Conservation (phyloP, 805 yeast genomes). For the Metschnikowia koreensis region DNA sequence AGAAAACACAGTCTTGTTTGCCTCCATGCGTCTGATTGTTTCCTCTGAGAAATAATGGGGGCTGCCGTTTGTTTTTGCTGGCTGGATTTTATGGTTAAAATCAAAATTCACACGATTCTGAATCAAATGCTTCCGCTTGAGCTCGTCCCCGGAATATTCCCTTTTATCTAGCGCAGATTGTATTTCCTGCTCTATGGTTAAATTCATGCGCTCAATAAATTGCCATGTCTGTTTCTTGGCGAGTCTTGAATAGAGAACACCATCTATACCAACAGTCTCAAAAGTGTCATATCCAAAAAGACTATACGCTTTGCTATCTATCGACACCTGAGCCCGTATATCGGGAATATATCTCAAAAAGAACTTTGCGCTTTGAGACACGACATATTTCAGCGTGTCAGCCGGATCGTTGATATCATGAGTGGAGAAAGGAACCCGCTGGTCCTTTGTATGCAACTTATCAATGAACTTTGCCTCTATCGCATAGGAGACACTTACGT, state of each 20-base stretch:
- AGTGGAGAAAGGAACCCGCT: constrained; percentile 28
- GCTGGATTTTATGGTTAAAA: constrained; percentile 5
- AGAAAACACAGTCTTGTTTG: constrained; percentile 12
- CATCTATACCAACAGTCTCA: constrained; percentile 35
- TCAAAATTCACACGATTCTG: neutral
- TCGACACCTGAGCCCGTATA: constrained; percentile 27
- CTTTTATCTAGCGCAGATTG: constrained; percentile 27
- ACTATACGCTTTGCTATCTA: constrained; percentile 25
- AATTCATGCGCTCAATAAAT: constrained; percentile 25
- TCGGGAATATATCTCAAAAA: constrained; percentile 41
- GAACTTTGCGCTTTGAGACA: constrained; percentile 36
- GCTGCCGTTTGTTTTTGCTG: neutral
- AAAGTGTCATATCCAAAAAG: constrained; percentile 27
- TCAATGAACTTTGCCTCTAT: constrained; percentile 58
- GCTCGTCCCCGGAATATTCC: constrained; percentile 27
- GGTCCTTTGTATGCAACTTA: constrained; percentile 31
- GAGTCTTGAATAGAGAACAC: constrained; percentile 28
- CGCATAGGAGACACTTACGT: constrained; percentile 48
- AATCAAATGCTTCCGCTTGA: constrained; percentile 33
- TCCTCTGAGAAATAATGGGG: constrained; percentile 1
- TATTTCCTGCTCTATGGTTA: constrained; percentile 37
- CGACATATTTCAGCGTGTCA: constrained; percentile 31
- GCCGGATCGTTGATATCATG: constrained; percentile 39
- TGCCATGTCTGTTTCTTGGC: constrained; percentile 34
- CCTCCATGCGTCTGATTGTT: constrained; percentile 3